Evolutionary conservation across 371 early-diverging fungal species (phyloP).

Genomic region (Paraphysoderma sedebokerense): DNA sequence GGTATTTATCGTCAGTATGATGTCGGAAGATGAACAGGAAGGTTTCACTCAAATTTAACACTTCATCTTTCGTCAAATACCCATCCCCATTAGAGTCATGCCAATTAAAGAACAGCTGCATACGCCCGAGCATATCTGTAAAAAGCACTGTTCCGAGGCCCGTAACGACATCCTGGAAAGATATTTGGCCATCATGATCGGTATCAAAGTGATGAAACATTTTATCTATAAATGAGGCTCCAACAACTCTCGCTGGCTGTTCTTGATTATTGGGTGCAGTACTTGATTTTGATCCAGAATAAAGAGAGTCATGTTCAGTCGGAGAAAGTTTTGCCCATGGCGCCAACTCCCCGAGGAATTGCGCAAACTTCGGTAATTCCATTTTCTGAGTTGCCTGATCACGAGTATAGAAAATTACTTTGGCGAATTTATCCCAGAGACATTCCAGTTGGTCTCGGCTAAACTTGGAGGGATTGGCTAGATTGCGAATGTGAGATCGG

Average conservation of each 20-base stretch:
- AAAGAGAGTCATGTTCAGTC: too few species aligned
- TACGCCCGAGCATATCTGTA: slow-evolving; percentile 56
- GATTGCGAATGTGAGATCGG: slow-evolving; percentile 64
- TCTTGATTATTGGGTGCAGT: too few species aligned
- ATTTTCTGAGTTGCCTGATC: slow-evolving; percentile 5
- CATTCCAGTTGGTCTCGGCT: slow-evolving; percentile 65
- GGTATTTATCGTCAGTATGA: slow-evolving; percentile 29
- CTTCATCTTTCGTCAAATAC: slow-evolving; percentile 54
- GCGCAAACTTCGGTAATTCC: slow-evolving; percentile 15
- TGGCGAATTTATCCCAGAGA: slow-evolving; percentile 77
- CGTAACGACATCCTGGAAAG: slow-evolving; percentile 59
- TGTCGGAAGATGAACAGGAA: slow-evolving; percentile 57
- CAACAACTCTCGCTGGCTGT: too few species aligned
- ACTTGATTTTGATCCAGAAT: too few species aligned
- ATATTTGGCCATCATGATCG: slow-evolving; percentile 34
- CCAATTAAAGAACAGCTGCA: slow-evolving; percentile 65
- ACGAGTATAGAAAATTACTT: slow-evolving; percentile 52
- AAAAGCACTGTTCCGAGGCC: slow-evolving; percentile 62
- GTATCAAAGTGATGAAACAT: slow-evolving; percentile 38
- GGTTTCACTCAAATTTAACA: slow-evolving; percentile 75
- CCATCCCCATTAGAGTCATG: slow-evolving; percentile 63
- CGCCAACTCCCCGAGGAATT: slow-evolving; percentile 17
- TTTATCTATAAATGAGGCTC: slow-evolving; percentile 22
- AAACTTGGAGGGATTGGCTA: slow-evolving; percentile 51
- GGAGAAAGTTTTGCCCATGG: slow-evolving; percentile 15